Base-by-base conservation (phyloP, 441 rosid genomes). In the Bocquillonia castaneifolia region DNA sequence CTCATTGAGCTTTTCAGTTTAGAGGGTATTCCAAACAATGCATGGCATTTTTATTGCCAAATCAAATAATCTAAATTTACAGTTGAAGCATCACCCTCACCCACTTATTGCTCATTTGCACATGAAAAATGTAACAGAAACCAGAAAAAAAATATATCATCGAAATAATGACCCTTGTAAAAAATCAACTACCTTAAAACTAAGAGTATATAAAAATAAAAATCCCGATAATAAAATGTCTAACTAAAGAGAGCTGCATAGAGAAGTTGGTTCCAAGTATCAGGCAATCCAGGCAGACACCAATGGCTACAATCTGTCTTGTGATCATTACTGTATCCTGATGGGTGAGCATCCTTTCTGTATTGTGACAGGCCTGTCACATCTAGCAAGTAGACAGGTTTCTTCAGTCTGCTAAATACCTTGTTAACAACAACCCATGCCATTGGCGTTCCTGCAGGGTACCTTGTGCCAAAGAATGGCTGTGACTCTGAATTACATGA, bases 381-480 rank as follows among this genome's bases (percentile, higher is more conserved):
- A 37, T 86, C 82, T 10, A 86, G 73, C 14, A 84, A 67, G n/a
- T 77, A 69, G 3, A 81, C 85, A 9, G 72, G 80, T 0, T 59
- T 79, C 36, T 74, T 56, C 29, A 78, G 75, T n/a, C 68, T 58
- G 12, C 76, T 42, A 42, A 86, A 13, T 7, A 82, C 92, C 31
- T 74, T 77, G 79, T 86, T 88, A 34, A 91, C 70, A 40, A 88
- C 92, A 28, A 77, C 85, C 63, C 89, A 83, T 2, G 81, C 87
- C 2, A 66, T 50, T 13, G 99, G 97, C 54, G 70, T 68, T 10
- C 95, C 93, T 37, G 89, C 92, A 1, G 96, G 95, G 66, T 86
- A 93, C 4, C 54, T 86, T 29, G 84, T 55, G 4, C 88, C 96
- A 0, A 44, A 36, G 50, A 78, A 63, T 8, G 99, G 99, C 58